Conservation (phyloP, 2,329 filamentous ascomycete genomes). For the Alternaria atra region DNA sequence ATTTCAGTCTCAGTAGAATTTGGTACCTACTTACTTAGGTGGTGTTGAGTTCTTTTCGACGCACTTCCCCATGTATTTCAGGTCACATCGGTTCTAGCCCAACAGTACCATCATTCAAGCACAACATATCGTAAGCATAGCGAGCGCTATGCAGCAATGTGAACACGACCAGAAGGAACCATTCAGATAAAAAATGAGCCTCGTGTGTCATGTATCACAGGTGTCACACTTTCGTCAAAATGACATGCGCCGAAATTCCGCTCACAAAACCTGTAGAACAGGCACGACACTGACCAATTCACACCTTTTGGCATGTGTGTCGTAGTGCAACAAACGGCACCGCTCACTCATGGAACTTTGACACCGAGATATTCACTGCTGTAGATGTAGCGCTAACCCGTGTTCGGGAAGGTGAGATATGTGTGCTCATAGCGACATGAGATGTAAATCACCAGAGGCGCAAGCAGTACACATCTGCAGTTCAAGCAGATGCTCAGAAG, state of each 20-base stretch:
- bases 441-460: not conserved
- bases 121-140: too few relatives aligned
- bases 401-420: not conserved
- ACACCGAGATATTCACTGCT: slow-evolving; percentile 3
- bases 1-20: too few relatives aligned
- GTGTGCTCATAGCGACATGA: not conserved
- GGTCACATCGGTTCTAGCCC: too few relatives aligned
- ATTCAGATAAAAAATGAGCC: too few relatives aligned
- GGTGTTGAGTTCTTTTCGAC: too few relatives aligned
- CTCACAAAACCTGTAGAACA: not conserved
- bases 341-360: not conserved
- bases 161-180: too few relatives aligned
- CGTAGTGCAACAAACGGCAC: slow-evolving; percentile 4
- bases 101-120: too few relatives aligned
- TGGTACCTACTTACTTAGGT: too few relatives aligned
- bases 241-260: not conserved
- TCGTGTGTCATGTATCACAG: too few relatives aligned
- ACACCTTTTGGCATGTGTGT: not conserved
- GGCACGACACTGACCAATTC: not conserved
- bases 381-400: not conserved
- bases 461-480: not conserved
- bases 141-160: too few relatives aligned
- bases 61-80: too few relatives aligned
- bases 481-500: not conserved
- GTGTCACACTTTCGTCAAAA: too few relatives aligned